These are phyloP conservation scores for Phaffomyces antillensis DNA, from an alignment of 805 yeast species.

Conservation along the genomic window DNA sequence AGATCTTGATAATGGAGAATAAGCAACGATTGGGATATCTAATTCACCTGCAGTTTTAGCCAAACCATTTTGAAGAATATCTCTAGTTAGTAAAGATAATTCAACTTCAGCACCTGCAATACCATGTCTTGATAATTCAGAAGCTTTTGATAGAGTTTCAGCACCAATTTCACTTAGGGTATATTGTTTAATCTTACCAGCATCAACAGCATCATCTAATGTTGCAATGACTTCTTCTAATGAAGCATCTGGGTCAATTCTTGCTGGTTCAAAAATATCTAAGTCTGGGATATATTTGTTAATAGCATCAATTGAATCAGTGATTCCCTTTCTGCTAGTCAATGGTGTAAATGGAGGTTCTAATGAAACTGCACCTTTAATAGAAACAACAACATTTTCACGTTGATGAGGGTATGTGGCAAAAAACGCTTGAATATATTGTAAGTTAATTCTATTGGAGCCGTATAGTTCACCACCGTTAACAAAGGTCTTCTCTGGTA, in stretches of 20 bases:
- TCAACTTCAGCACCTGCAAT: slow-evolving; percentile 73
- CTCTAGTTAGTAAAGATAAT: slow-evolving; percentile 62
- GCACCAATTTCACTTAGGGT: slow-evolving; percentile 71
- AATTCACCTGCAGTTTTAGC: slow-evolving; percentile 50
- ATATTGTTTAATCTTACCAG: slow-evolving; percentile 61
- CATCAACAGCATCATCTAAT: slow-evolving; percentile 50
- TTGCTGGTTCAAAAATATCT: slow-evolving; percentile 65
- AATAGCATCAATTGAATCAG: slow-evolving; percentile 39
- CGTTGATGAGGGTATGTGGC: slow-evolving; percentile 48
- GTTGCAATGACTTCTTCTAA: slow-evolving; percentile 52
- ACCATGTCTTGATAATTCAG: slow-evolving; percentile 39
- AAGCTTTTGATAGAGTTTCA: slow-evolving; percentile 53
- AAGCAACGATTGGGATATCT: slow-evolving; percentile 63
- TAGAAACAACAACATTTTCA: slow-evolving; percentile 48
- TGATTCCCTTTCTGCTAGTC: slow-evolving; percentile 42
- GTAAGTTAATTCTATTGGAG: slow-evolving; percentile 42
- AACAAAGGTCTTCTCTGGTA: slow-evolving; percentile 43
- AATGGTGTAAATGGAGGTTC: slow-evolving; percentile 34
- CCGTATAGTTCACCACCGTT: slow-evolving; percentile 84
- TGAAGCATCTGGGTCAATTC: slow-evolving; percentile 53
- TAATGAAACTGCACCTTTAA: slow-evolving; percentile 57
- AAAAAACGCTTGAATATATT: slow-evolving; percentile 51
- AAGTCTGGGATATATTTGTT: slow-evolving; percentile 35
- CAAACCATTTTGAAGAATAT: slow-evolving; percentile 55
- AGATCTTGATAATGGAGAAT: slow-evolving; percentile 82